Percentiles rank a stretch among this genome's conserved stretches.
Conservation (phyloP, 176 grass and related monocot genomes). For the Triticum timopheevii region DNA sequence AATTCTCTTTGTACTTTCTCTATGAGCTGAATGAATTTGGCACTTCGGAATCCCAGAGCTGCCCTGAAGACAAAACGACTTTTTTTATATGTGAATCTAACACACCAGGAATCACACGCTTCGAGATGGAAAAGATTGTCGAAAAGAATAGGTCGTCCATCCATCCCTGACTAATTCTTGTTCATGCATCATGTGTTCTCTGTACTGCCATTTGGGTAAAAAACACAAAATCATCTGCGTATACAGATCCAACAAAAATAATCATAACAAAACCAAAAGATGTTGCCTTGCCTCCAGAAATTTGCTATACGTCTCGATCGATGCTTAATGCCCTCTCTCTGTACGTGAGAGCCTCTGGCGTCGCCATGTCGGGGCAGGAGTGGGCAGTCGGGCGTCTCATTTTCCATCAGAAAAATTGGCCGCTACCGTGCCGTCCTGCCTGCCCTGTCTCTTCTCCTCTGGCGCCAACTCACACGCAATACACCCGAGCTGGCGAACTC, state of each 20-base stretch:
- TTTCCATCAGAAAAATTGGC: too few relatives aligned
- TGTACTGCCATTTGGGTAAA: background rate
- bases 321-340: background rate
- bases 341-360: background rate
- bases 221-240: background rate
- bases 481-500: background rate
- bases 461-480: constrained; percentile 59
- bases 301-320: background rate
- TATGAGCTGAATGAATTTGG: too few relatives aligned
- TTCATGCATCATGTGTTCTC: too few relatives aligned
- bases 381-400: background rate
- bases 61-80: too few relatives aligned
- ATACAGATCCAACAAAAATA: too few relatives aligned
- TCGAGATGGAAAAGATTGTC: too few relatives aligned
- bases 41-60: too few relatives aligned
- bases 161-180: constrained; percentile 6
- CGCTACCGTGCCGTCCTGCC: background rate
- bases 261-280: too few relatives aligned
- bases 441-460: constrained; percentile 17
- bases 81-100: too few relatives aligned
- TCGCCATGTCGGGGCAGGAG: background rate
- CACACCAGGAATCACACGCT: too few relatives aligned
- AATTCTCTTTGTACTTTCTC: too few relatives aligned
- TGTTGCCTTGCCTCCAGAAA: background rate
- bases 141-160: too few relatives aligned